Evolutionary conservation across 2,329 filamentous ascomycete species (phyloP), one percentile per base, ranked within the genome.

Genomic region (Pseudodiploospora longispora): DNA sequence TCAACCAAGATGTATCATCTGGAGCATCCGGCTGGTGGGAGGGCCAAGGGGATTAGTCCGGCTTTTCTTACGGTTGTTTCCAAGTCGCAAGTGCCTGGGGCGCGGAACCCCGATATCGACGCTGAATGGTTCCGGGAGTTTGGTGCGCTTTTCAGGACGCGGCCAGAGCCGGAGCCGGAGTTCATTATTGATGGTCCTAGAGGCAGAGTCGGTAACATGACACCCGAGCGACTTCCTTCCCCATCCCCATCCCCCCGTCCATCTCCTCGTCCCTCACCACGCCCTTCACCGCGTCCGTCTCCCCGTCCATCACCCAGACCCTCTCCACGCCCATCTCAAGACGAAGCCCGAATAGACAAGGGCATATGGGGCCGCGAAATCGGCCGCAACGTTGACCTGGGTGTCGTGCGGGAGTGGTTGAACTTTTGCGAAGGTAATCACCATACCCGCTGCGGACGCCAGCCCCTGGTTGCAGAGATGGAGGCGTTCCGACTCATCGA

Each of bases 291-390:
- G 19, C 19, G 19, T 19, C 19, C 19, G 19, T 19, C 19, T 19
- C 19, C 19, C 19, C 19, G 19, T 19, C 19, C 19, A 19, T 27
- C 27, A 6, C 43, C 39, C 1, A 44, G 40, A 8, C 40, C 47
- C 3, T 30, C 40, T 6, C 30, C 39, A 6, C 19, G 40, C 5
- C 6, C 32, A 12, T 33, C 39, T 1, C 43, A 46, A 9, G 47
- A 48, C 34, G 43, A 33, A 8, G 37, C 52, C 10, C 59, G 59
- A 59, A 39, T 54, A 36, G 58, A 59, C 40, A 56, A 56, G 12
- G 61, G 60, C 1, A 57, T 64, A 8, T 64, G 61, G 61, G 61
- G 61, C 3, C 54, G 61, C 0, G 60, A 64, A 27, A 50, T 64
- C 9, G 57, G 52, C 10, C 50, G 50, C 8, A 40, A 42, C 4